Evolutionary conservation across 1,284 basidiomycete species (phyloP), one percentile per base, ranked within the genome.

Genomic region (Cronartium quercuum): DNA sequence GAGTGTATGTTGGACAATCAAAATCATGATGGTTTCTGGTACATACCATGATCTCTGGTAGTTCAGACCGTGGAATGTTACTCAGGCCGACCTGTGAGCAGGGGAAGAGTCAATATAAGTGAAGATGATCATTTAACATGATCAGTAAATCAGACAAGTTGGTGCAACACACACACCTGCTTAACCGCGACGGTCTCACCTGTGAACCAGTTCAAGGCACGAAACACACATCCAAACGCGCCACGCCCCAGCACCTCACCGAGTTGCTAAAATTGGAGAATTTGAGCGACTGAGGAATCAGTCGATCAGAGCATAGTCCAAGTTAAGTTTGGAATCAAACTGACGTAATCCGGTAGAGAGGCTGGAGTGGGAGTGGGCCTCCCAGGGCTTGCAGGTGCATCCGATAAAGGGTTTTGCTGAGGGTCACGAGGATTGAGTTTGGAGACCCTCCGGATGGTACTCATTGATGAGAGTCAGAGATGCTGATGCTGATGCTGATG

Each of bases 121-220:
- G 35, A 51, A 29, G 57, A 42, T 41, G 10, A 65, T 65, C 63
- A 35, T 4, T 10, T 5, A 57, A 35, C 21, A 18, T 24, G 35
- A 44, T 15, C 34, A n/a, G 15, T 18, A 57, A 18, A 24, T 44
- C 6, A 41, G 24, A 24, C n/a, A 15, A 38, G 29, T 29, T 29
- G 15, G 18, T 34, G 37, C 29, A 12, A 77, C 77, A 70, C 76
- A 79, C 65, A 90, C 80, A 94, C 94, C 82, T 92, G 93, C 86
- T 95, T 98, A 81, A 94, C 90, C 6, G 93, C 93, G 41, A 96
- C 93, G 0, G 93, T 94, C 84, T 96, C 94, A 63, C 94, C 94
- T 34, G 92, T 96, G 44, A 90, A 90, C 89, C 92, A 97, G 81
- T 98, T 98, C 81, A 98, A 86, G 41, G 92, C 92, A 79, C 92